Conservation (phyloP, 2,329 filamentous ascomycete species). For the Plectosphaerella cucumerina region DNA sequence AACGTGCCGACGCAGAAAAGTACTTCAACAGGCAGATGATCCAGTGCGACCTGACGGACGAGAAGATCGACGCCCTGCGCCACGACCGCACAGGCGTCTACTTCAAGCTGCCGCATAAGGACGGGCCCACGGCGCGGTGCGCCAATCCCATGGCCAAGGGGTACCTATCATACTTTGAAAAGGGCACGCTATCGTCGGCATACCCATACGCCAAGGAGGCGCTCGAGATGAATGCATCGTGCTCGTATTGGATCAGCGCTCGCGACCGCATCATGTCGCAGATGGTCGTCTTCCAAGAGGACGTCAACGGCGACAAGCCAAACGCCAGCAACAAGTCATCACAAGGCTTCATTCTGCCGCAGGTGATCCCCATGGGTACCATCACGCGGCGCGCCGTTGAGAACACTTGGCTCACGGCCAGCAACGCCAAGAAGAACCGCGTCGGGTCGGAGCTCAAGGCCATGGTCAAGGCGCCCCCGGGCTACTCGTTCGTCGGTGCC, state of each 20-base stretch:
- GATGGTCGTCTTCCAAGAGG: conserved; percentile 82
- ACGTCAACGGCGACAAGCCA: conserved; percentile 31
- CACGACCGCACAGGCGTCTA: conserved; percentile 66
- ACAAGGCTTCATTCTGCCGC: conserved; percentile 84
- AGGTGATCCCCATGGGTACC: conserved; percentile 97
- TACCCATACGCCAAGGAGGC: conserved; percentile 90
- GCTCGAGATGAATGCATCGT: conserved; percentile 96
- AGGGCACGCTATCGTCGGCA: conserved; percentile 80
- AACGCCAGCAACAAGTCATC: conserved; percentile 14
- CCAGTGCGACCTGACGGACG: conserved; percentile 71
- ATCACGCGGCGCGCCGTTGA: conserved; percentile 92
- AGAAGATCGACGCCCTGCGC: conserved; percentile 60
- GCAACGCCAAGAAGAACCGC: conserved; percentile 92
- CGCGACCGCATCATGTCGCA: conserved; percentile 91
- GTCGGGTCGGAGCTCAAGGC: conserved; percentile 96
- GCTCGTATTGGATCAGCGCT: conserved; percentile 98
- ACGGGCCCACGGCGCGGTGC: conserved; percentile 82
- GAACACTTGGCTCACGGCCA: conserved; percentile 97
- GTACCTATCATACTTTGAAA: conserved; percentile 88
- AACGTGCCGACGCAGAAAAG: conserved; percentile 52
- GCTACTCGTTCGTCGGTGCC: conserved; percentile 91
- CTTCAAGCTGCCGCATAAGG: conserved; percentile 95
- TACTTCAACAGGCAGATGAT: conserved; percentile 71
- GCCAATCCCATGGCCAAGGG: conserved; percentile 85
- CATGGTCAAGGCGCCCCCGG: conserved; percentile 88